Base-by-base conservation (phyloP, 306 rosid genomes). In the Pterocarpus macrocarpus region DNA sequence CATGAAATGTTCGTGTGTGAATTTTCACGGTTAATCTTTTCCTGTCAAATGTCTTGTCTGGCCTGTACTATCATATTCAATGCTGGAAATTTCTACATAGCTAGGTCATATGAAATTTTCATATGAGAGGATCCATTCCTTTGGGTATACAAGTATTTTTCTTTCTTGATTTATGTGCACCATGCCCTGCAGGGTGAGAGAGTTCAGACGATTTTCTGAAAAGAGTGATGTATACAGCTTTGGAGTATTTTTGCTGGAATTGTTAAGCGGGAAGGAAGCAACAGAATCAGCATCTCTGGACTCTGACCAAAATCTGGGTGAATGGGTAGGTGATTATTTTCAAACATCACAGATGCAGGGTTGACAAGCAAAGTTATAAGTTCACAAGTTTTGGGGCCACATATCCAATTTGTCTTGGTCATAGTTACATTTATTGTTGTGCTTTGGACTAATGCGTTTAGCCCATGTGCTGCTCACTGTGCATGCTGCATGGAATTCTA, bases 141-240 rank as follows among this genome's bases (percentile, higher is more conserved):
- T 10, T 43, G 8, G 47, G 13, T 52, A 2, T 13, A 3, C 12
- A 43, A 43, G 47, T 9, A 3, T 47, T 45, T 80, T 82, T 79
- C 39, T 43, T 43, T 62, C 50, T 55, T 71, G 4, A 45, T 84
- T 57, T 28, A 57, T 68, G 55, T 44, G 8, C 53, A 64, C 69
- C 85, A 36, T 81, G 14, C 63, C 32, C 15, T 88, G 85, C 94
- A 94, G 98, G 87, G 98, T 87, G 82, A 89, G 77, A 84, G 98
- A 92, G 84, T 94, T 94, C 84, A 82, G 95, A 84, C 85, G 77
- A 69, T 94, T 87, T 89, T 94, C 98, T 14, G 98, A 94, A 76
- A 94, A 94, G 84, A 94, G 95, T 32, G 98, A 94, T 58, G 90
- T 85, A 11, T 94, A 92, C 84, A 92, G 98, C 85, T 94, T 89